Evolutionary conservation across 1,139 yeast genomes (phyloP).

Genomic region (Geotrichum reessii): DNA sequence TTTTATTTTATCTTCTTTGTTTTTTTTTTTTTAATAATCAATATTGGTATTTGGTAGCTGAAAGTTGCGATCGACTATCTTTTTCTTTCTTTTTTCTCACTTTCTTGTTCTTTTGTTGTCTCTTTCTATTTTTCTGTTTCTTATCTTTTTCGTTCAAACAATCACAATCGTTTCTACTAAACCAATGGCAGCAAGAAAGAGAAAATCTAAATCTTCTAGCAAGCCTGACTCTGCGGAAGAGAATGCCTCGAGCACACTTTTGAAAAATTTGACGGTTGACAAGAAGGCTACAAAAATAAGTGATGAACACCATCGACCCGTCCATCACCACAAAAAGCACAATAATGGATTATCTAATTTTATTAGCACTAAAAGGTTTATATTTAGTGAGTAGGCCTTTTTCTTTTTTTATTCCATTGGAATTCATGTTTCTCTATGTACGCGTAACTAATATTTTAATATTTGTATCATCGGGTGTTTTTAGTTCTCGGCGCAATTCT

Average conservation of each 20-base stretch:
- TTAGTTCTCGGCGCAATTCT: conserved; percentile 52
- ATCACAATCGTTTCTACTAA: not conserved
- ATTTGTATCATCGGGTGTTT: not conserved
- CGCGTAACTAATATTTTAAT: not conserved
- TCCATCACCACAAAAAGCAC: not conserved
- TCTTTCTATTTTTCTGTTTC: too few species aligned
- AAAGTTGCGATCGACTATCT: not conserved
- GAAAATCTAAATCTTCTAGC: conserved; percentile 3
- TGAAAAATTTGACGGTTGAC: not conserved
- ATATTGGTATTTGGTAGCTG: too few species aligned
- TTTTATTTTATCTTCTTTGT: too few species aligned
- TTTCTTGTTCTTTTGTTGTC: not conserved
- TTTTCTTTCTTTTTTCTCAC: not conserved
- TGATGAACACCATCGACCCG: not conserved
- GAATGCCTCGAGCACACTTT: not conserved
- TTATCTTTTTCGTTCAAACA: not conserved
- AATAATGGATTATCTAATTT: not conserved
- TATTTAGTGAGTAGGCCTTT: conserved; percentile 5
- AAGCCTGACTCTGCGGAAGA: not conserved
- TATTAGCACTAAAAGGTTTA: conserved; percentile 10
- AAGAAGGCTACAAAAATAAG: not conserved
- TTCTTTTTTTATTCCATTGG: not conserved
- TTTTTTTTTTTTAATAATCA: not conserved
- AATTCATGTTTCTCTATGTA: not conserved
- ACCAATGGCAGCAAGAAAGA: conserved; percentile 5